A percentile compares a stretch with the other conserved stretches of the same genome.
Evolutionary conservation across 257 asterid genomes (phyloP).

Genomic region (Marsdenia floribunda): DNA sequence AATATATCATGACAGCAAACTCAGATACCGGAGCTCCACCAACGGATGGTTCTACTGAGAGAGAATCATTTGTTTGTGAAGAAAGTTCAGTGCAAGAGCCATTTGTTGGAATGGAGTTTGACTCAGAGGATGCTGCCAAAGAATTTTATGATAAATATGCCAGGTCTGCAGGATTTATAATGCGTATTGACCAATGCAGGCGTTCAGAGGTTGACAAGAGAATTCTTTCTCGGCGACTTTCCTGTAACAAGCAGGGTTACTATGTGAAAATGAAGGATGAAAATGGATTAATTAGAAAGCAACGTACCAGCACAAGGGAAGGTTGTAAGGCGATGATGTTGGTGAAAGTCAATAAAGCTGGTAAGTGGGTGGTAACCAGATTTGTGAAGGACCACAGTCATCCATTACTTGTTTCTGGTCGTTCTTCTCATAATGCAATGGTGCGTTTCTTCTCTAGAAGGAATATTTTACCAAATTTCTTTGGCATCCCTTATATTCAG

Average conservation of each 20-base stretch:
- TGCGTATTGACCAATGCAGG: slow-evolving; percentile 49
- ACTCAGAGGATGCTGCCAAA: slow-evolving; percentile 43
- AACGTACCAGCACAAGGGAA: slow-evolving; percentile 37
- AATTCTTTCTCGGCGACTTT: slow-evolving; percentile 40
- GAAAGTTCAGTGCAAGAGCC: slow-evolving; percentile 29
- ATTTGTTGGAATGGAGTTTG: slow-evolving; percentile 45
- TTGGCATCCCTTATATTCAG: not conserved
- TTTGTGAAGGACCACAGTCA: slow-evolving; percentile 34
- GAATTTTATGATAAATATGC: slow-evolving; percentile 44
- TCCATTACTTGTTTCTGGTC: slow-evolving; percentile 23
- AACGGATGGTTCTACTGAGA: slow-evolving; percentile 11
- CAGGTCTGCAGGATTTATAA: slow-evolving; percentile 36
- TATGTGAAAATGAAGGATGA: slow-evolving; percentile 33
- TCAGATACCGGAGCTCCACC: slow-evolving; percentile 11
- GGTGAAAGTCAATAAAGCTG: slow-evolving; percentile 39
- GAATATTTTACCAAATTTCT: not conserved
- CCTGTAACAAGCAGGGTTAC: slow-evolving; percentile 53
- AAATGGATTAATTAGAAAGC: slow-evolving; percentile 32
- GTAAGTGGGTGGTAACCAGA: slow-evolving; percentile 41
- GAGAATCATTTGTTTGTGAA: slow-evolving; percentile 17
- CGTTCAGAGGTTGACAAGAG: slow-evolving; percentile 48
- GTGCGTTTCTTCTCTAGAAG: slow-evolving; percentile 15
- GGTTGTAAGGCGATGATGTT: slow-evolving; percentile 58
- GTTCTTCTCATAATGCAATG: slow-evolving; percentile 18
- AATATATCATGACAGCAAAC: slow-evolving; percentile 6